These are phyloP conservation scores for Fusarium sublunatum DNA, from an alignment of 2,329 filamentous ascomycete species.

Conservation along the genomic window DNA sequence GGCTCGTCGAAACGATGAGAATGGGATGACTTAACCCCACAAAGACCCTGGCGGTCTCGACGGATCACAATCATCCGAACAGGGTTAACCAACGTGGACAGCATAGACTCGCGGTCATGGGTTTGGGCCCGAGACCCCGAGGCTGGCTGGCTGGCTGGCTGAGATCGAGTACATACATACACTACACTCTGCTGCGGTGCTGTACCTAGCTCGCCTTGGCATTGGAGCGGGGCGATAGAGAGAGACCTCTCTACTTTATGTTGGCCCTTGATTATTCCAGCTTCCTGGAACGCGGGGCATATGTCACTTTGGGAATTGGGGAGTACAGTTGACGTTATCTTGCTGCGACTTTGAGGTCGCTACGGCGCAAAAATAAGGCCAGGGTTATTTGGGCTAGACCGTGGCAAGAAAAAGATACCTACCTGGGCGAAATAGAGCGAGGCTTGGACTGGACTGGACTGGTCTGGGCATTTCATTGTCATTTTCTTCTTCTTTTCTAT, in stretches of 20 bases:
- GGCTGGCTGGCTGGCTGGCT: constrained; percentile 9
- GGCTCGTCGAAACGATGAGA: constrained; percentile 4
- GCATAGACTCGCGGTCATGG: constrained; percentile 26
- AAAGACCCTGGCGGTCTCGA: constrained; percentile 21
- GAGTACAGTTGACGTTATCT: not conserved
- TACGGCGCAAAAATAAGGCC: constrained; percentile 24
- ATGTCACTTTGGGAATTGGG: constrained; percentile 9
- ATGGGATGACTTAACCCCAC: constrained; percentile 4
- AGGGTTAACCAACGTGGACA: constrained; percentile 6
- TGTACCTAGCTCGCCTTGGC: not conserved
- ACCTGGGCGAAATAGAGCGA: not conserved
- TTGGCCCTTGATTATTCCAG: constrained; percentile 18
- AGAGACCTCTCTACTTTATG: not conserved
- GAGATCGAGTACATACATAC: no score
- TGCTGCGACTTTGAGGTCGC: constrained; percentile 31
- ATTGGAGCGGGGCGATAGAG: constrained; percentile 5
- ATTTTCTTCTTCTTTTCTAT: constrained; percentile 3
- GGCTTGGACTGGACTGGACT: constrained; percentile 1
- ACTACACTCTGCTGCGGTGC: not conserved
- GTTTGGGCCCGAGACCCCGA: constrained; percentile 24
- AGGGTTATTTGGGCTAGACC: constrained; percentile 1
- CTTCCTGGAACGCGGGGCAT: constrained; percentile 28
- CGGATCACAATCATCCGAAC: constrained; percentile 15
- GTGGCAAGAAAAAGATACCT: not conserved
- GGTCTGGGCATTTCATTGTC: not conserved